phyloP scores from a whole-genome alignment of 2,329 filamentous ascomycete species.

The Trichoderma koningiopsis region DNA sequence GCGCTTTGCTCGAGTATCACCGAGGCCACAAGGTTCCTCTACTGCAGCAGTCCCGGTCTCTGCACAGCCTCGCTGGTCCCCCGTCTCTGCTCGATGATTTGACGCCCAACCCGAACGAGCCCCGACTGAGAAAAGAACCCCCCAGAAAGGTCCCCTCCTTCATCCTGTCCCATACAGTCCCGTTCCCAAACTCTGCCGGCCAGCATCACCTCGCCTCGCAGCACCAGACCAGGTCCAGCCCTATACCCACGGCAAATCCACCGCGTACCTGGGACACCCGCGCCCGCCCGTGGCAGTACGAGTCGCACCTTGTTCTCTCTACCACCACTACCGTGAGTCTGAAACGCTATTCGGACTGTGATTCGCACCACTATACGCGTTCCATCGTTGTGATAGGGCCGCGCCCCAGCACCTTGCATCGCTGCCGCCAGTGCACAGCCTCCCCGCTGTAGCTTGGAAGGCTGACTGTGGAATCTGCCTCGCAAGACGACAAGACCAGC shows the following conservation, averaged over 20 bases:
- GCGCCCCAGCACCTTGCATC: constrained; percentile 31
- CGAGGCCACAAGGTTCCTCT: constrained; percentile 24
- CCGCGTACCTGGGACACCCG: constrained; percentile 23
- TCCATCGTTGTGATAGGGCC: constrained; percentile 26
- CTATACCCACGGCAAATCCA: constrained; percentile 24
- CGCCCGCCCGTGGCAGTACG: constrained; percentile 15
- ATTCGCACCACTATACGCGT: constrained; percentile 26
- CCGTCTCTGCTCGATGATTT: constrained; percentile 25
- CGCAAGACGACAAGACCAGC: constrained; percentile 30
- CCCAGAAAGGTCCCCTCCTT: constrained; percentile 11
- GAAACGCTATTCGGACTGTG: constrained; percentile 24
- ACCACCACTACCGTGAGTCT: constrained; percentile 14
- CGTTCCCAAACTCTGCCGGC: constrained; percentile 21
- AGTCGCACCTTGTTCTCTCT: constrained; percentile 18
- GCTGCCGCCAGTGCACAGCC: constrained; percentile 33
- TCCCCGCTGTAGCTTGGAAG: constrained; percentile 46
- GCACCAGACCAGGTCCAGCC: constrained; percentile 24
- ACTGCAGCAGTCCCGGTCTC: constrained; percentile 16
- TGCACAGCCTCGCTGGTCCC: constrained; percentile 27
- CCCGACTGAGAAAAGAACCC: constrained; percentile 24
- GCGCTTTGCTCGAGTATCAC: constrained; percentile 7
- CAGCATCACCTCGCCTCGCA: constrained; percentile 13
- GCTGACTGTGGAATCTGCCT: constrained; percentile 52
- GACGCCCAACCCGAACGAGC: constrained; percentile 26
- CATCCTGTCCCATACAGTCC: constrained; percentile 2